Evolutionary conservation across 2,329 filamentous ascomycete genomes (phyloP).

Genomic region (Dactylella cylindrospora): DNA sequence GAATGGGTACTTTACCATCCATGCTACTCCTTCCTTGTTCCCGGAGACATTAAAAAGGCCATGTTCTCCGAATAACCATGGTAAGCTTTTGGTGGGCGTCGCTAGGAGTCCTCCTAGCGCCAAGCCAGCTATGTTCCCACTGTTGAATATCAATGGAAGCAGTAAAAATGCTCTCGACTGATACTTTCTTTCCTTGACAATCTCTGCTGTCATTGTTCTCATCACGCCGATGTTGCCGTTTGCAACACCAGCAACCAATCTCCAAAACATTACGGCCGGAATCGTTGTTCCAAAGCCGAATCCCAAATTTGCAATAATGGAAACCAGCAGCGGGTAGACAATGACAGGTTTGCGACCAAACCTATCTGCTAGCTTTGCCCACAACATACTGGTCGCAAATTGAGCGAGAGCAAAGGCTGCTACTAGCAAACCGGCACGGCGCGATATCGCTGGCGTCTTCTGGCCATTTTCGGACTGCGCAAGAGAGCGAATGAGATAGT

Average conservation of each 20-base stretch:
- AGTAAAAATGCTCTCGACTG: slow-evolving; percentile 56
- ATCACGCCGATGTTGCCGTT: slow-evolving; percentile 76
- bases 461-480: slow-evolving; percentile 13
- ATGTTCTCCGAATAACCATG: slow-evolving; percentile 57
- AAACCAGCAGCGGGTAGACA: slow-evolving; percentile 73
- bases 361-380: slow-evolving; percentile 69
- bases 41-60: no score
- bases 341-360: slow-evolving; percentile 76
- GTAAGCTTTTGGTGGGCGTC: slow-evolving; percentile 54
- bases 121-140: slow-evolving; percentile 63
- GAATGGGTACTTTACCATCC: slow-evolving; percentile 58
- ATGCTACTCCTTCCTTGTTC: slow-evolving; percentile 54
- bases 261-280: slow-evolving; percentile 64
- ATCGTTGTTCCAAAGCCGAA: slow-evolving; percentile 71
- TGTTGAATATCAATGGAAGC: slow-evolving; percentile 67
- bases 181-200: slow-evolving; percentile 69
- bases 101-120: slow-evolving; percentile 57
- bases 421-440: slow-evolving; percentile 76
- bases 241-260: slow-evolving; percentile 65
- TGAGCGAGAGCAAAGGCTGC: slow-evolving; percentile 80
- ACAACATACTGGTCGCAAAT: slow-evolving; percentile 78
- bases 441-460: slow-evolving; percentile 65
- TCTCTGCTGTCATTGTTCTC: slow-evolving; percentile 73
- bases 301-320: slow-evolving; percentile 65
- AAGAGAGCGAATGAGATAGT: slow-evolving; percentile 84